phyloP scores from a whole-genome alignment of 495 filamentous ascomycete genomes.

The Umbilicaria muhlenbergii region DNA sequence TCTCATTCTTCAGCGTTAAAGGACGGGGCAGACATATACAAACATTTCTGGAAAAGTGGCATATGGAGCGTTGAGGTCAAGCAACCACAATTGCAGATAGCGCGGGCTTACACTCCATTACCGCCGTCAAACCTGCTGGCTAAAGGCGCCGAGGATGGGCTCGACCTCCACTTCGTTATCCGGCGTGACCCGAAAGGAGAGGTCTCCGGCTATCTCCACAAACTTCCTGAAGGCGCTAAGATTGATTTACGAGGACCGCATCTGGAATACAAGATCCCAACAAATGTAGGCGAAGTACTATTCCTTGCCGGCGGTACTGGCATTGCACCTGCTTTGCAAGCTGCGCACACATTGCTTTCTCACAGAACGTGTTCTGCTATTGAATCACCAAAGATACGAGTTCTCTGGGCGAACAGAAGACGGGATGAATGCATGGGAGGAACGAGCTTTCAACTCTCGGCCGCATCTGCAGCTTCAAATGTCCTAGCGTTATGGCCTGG shows the following conservation, averaged over 20 bases:
- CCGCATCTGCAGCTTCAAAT: too few relatives aligned
- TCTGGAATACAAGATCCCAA: slow-evolving; percentile 47
- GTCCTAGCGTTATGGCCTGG: too few relatives aligned
- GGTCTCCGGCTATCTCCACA: slow-evolving; percentile 54
- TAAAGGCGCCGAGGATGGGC: slow-evolving; percentile 21
- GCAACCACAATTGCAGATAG: slow-evolving; percentile 83
- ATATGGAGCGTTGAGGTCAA: slow-evolving; percentile 85
- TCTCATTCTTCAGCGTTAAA: slow-evolving; percentile 5
- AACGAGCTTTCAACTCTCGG: too few relatives aligned
- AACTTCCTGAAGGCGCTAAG: slow-evolving; percentile 37
- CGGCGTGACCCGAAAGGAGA: slow-evolving; percentile 39
- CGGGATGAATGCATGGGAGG: slow-evolving; percentile 42
- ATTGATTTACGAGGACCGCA: slow-evolving; percentile 69
- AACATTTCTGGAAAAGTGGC: slow-evolving; percentile 38
- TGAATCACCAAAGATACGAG: slow-evolving; percentile 30
- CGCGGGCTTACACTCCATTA: slow-evolving; percentile 75
- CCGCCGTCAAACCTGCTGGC: slow-evolving; percentile 32
- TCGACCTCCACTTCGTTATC: slow-evolving; percentile 37
- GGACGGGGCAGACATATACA: background rate
- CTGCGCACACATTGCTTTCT: slow-evolving; percentile 41
- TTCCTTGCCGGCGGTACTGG: slow-evolving; percentile 92
- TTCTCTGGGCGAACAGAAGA: slow-evolving; percentile 53
- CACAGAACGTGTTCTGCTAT: background rate
- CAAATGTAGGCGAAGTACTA: slow-evolving; percentile 39
- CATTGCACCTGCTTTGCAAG: slow-evolving; percentile 80